Conservation (phyloP, 805 yeast species). For the Brettanomyces nanus region DNA sequence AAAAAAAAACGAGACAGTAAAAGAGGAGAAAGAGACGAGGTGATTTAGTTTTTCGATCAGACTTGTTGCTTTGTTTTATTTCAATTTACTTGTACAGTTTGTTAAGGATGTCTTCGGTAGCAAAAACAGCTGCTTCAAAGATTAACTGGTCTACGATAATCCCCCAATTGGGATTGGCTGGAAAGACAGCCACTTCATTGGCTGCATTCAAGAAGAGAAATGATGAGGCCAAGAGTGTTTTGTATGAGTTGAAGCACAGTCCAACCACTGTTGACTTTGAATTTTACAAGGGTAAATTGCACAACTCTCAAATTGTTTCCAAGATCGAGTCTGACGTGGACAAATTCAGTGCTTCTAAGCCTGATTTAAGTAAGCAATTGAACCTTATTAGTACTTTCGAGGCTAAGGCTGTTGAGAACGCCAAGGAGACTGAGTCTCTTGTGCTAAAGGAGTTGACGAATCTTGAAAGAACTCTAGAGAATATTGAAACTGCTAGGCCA, state of each 20-base stretch:
- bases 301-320: conserved; percentile 71
- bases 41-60: no score
- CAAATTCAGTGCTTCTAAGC: conserved; percentile 73
- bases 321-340: conserved; percentile 73
- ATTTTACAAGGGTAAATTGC: conserved; percentile 70
- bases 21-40: no score
- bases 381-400: conserved; percentile 91
- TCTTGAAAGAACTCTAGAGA: conserved; percentile 79
- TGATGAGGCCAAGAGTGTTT: conserved; percentile 89
- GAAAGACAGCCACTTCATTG: conserved; percentile 76
- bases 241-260: conserved; percentile 63
- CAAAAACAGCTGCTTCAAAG: conserved; percentile 67
- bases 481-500: conserved; percentile 96
- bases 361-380: conserved; percentile 82
- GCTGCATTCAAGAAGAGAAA: conserved; percentile 95
- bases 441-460: conserved; percentile 81
- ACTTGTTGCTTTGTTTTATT: no score
- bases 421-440: conserved; percentile 83
- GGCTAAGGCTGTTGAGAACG: conserved; percentile 91
- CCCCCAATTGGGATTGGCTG: conserved; percentile 83
- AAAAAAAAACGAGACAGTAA: no score
- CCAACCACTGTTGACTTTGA: conserved; percentile 73
- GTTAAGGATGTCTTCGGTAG: conserved; percentile 23
- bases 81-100: no score
- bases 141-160: conserved; percentile 93